These are phyloP conservation scores for Saxophila tyrrhenica DNA, from an alignment of 495 filamentous ascomycete genomes.

Conservation along the genomic window DNA sequence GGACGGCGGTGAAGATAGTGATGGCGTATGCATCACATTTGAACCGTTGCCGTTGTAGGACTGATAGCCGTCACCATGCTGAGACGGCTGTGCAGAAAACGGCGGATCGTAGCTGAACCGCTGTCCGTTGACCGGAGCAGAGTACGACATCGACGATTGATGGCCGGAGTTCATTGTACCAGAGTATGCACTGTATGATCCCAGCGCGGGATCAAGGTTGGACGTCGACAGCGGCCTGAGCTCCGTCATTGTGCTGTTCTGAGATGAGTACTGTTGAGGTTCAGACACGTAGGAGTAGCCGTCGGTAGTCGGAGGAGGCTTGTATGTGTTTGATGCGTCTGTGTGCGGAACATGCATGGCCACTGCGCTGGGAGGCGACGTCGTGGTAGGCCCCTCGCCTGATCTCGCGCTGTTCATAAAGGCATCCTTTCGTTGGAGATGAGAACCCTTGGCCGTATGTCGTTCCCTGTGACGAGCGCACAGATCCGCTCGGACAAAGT, in stretches of 20 bases:
- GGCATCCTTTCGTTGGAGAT: conserved; percentile 81
- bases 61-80: neutral
- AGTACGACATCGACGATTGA: neutral
- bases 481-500: conserved; percentile 89
- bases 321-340: neutral
- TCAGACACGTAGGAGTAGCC: neutral
- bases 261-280: neutral
- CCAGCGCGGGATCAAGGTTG: neutral
- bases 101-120: conserved; percentile 8
- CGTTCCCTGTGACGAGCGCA: conserved; percentile 88
- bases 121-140: neutral
- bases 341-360: neutral
- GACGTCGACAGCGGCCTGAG: neutral
- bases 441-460: conserved; percentile 91
- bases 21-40: conserved; percentile 14
- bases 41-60: neutral
- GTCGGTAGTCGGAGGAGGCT: neutral
- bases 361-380: neutral
- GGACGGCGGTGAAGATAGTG: conserved; percentile 3
- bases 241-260: neutral
- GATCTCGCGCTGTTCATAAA: conserved; percentile 39
- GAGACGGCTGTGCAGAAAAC: neutral
- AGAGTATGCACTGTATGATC: conserved; percentile 4
- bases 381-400: neutral
- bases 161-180: neutral